Evolutionary conservation across 2,329 filamentous ascomycete genomes (phyloP), one percentile per base, ranked within the genome.

Genomic region (Fusarium tuaranense): DNA sequence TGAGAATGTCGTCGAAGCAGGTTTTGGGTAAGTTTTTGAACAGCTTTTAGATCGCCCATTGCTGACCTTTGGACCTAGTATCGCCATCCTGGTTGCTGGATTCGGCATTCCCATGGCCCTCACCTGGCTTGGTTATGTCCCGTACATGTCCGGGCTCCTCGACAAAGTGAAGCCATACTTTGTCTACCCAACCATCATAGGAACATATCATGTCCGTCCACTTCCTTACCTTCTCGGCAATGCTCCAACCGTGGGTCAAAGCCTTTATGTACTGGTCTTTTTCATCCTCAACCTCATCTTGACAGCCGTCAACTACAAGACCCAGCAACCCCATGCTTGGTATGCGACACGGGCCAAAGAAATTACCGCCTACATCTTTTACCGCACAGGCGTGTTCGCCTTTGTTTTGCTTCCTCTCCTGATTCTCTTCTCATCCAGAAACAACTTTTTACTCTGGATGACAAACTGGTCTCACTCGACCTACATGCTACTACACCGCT

Each of bases 381-480:
- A 62, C 12, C 59, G 59, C 36, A 62, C 59, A 8, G 86, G 86
- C 2, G 72, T 79, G 2, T 72, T 86, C n/a, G 77, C 77, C 10
- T 84, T 85, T 57, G 81, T 81, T 7, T 79, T 84, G 27, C 46
- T 85, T 0, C 82, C 85, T 1, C 73, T 88, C 0, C 48, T 84
- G 0, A 72, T 87, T 22, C 81, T 88, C 6, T 87, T 84, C 67
- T 80, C 83, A 0, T 78, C 81, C 2, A 79, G 87, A 1, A 88
- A 88, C 75, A 87, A 86, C 68, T 27, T 87, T 7, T 79, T 87
- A 1, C 80, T 87, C 0, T 85, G 82, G 81, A 48, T 87, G 6
- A 87, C 87, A 3, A 82, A 86, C 70, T 88, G 86, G 85, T 83
- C 81, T 1, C 83, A 87, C 68, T 82, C 82, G 3, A 88, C 87